These are phyloP conservation scores for Candida freyschussii DNA, from an alignment of 1,139 yeast species.

Conservation along the genomic window DNA sequence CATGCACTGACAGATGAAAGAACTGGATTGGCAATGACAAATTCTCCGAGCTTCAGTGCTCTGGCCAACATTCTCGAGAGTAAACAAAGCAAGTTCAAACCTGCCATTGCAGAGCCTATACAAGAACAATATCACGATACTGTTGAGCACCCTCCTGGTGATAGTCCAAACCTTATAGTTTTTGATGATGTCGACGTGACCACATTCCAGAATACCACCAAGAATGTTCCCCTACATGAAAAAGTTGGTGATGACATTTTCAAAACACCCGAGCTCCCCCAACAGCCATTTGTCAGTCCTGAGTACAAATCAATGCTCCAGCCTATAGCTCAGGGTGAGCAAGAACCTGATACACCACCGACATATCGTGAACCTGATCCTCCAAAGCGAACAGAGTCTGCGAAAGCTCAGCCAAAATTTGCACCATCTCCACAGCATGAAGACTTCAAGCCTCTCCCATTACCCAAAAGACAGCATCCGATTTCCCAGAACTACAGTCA, in stretches of 20 bases:
- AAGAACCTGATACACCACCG: constrained; percentile 3
- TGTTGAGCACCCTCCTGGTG: constrained; percentile 2
- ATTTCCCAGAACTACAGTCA: constrained; percentile 13
- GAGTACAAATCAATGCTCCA: constrained; percentile 15
- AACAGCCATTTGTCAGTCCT: constrained; percentile 11
- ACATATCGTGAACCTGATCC: too few relatives aligned
- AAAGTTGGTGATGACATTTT: constrained; percentile 20
- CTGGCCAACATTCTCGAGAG: constrained; percentile 34
- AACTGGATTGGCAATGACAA: constrained; percentile 33
- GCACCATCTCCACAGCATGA: too few relatives aligned
- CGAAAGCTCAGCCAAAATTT: too few relatives aligned
- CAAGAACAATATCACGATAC: too few relatives aligned
- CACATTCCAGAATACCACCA: background rate
- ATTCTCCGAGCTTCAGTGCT: constrained; percentile 40
- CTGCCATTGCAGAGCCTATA: constrained; percentile 9
- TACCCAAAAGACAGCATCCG: constrained; percentile 10
- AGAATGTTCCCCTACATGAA: background rate
- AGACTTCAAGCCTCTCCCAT: constrained; percentile 7
- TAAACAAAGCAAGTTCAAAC: constrained; percentile 25
- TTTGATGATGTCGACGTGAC: constrained; percentile 26
- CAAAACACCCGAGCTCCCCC: constrained; percentile 23
- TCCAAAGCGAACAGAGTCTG: constrained; percentile 3
- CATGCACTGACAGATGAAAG: constrained; percentile 13
- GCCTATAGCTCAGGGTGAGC: constrained; percentile 1
- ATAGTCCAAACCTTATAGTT: constrained; percentile 30